Base-by-base conservation (phyloP, 1,284 basidiomycete species). In the Tilletia walkeri region DNA sequence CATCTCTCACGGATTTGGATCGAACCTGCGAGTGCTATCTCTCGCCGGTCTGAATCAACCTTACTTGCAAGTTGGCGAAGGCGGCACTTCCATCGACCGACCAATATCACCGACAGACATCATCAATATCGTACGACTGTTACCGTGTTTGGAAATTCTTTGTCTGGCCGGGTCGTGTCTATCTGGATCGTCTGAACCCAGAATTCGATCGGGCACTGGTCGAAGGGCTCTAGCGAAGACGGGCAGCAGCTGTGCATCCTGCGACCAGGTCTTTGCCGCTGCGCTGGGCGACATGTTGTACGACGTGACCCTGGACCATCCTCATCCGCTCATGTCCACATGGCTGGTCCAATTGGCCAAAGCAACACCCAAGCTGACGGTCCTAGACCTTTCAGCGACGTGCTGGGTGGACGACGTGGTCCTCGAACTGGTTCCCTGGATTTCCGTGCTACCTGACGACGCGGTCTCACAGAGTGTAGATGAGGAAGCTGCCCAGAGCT, bases 41-140 rank as follows among this genome's bases (percentile, higher is more conserved):
- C n/a, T 63, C 36, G 59, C 59, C 9, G 59, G 59, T 20, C 59
- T 63, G 30, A 63, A 63, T 39, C 59, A 63, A 34, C 59, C 59
- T 34, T 9, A 63, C 14, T 34, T 63, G 4, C 59, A 63, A 16
- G 12, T 38, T 14, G 41, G 41, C 14, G 34, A 41, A 10, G 59
- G 34, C 38, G 36, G 59, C 16, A 20, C 9, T 16, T 63, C 38
- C 6, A 34, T 34, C 16, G 38, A 41, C 16, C 7, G 16, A 16
- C 36, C 3, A 16, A 16, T 14, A 16, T 63, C 30, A 38, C 34
- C 9, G 34, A 38, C 30, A 36, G 59, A 63, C 3, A 34, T 63
- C 36, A 3, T 63, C 30, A 10, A 20, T 6, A 24, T 63, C 16
- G 34, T 63, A 16, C 59, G 14, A 14, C 34, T 18, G 18, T 36